These are phyloP conservation scores for Filosporella fistucella DNA, from an alignment of 495 filamentous ascomycete genomes.

Conservation along the genomic window DNA sequence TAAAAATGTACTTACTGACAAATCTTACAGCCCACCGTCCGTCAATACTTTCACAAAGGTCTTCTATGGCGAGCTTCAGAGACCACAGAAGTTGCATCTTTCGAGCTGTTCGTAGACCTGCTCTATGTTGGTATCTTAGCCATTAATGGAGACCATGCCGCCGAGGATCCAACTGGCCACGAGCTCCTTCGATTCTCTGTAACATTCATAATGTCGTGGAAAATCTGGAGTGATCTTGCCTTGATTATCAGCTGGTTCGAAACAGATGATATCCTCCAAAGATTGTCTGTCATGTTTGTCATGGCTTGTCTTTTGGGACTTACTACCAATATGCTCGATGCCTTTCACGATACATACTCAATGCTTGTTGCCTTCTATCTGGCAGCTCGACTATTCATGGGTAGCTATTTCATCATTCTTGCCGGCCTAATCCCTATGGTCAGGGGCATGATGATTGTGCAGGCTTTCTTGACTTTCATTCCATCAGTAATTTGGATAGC, in stretches of 20 bases:
- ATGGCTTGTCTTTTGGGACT: slow-evolving; percentile 51
- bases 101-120: slow-evolving; percentile 53
- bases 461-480: slow-evolving; percentile 31
- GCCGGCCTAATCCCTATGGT: slow-evolving; percentile 47
- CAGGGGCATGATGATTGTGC: slow-evolving; percentile 43
- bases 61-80: slow-evolving; percentile 52
- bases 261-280: slow-evolving; percentile 49
- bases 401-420: slow-evolving; percentile 35
- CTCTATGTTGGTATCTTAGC: slow-evolving; percentile 46
- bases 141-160: slow-evolving; percentile 45
- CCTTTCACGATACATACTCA: slow-evolving; percentile 43
- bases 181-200: slow-evolving; percentile 47
- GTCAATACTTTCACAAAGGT: slow-evolving; percentile 59
- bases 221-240: slow-evolving; percentile 53
- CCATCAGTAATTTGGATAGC: slow-evolving; percentile 48
- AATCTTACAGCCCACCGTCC: slow-evolving; percentile 37
- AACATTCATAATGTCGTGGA: slow-evolving; percentile 54
- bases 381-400: slow-evolving; percentile 45
- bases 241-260: slow-evolving; percentile 53
- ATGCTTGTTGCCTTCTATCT: slow-evolving; percentile 53
- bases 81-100: slow-evolving; percentile 46
- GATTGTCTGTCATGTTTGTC: slow-evolving; percentile 47
- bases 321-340: slow-evolving; percentile 52
- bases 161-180: slow-evolving; percentile 42
- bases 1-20: slow-evolving; percentile 2